Evolutionary conservation across 768 basidiomycete species (phyloP), one percentile per base, ranked within the genome.

Genomic region (Hericium alpestre): DNA sequence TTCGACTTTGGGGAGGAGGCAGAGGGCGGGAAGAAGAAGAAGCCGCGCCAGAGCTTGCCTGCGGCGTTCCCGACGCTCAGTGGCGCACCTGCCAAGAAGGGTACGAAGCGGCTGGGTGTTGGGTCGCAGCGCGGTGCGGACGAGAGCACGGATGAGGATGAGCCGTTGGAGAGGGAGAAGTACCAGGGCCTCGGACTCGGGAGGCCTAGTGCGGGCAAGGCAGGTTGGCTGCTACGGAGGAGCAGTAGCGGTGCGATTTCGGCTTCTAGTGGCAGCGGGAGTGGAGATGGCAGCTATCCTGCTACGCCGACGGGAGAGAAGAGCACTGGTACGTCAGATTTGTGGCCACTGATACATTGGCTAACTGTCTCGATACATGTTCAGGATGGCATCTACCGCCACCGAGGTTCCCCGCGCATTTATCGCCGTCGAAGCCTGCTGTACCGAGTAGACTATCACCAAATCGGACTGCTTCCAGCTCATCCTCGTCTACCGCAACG

Each of bases 221-320:
- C 55, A 1, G 60, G 61, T 41, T 85, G 82, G 81, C 66, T 90
- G 32, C 80, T 86, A 78, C 78, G 89, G 12, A 76, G 89, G 59
- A 89, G 83, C 56, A 90, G 87, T 65, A 90, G 88, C 61, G 87
- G 88, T 13, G 84, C 86, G 1, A 88, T 89, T 64, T 90, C 88
- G 11, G 85, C 25, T 49, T 18, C 60, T 3, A 55, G 53, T 46
- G 56, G 86, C 18, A 86, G 87, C 62, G 87, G 90, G 22, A 77
- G 59, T 75, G 23, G 72, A 74, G 15, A 81, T 78, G 32, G 73
- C 79, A 39, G 69, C 73, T 48, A 79, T 74, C 38, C 39, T 22
- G 69, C 60, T 13, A 87, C 87, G 16, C 86, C 87, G 43, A 88
- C 86, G 27, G 73, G 83, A 61, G 67, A 68, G 16, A 79, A 78